Evolutionary conservation across 768 basidiomycete species (phyloP).

Genomic region (Chalciporus piperatus): DNA sequence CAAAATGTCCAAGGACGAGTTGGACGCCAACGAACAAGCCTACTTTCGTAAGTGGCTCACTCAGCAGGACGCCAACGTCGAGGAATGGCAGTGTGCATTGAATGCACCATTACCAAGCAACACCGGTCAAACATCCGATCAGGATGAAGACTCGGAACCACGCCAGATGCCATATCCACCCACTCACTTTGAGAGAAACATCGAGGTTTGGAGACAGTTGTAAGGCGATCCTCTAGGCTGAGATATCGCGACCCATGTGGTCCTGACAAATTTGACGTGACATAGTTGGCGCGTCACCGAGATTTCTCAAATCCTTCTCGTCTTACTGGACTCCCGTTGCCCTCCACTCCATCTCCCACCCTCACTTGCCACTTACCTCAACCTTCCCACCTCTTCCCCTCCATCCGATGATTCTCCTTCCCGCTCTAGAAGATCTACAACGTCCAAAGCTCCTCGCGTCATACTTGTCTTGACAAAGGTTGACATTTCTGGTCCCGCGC

Average conservation of each 20-base stretch:
- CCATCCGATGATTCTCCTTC: background rate
- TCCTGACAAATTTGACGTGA: no score
- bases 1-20: constrained; percentile 83
- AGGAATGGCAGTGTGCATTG: constrained; percentile 44
- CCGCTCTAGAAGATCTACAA: constrained; percentile 35
- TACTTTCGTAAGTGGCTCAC: constrained; percentile 76
- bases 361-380: constrained; percentile 67
- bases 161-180: constrained; percentile 56
- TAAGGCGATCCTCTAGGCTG: constrained; percentile 37
- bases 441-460: constrained; percentile 22
- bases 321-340: constrained; percentile 87
- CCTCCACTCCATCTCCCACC: constrained; percentile 84
- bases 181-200: constrained; percentile 83
- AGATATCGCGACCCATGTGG: background rate
- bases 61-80: constrained; percentile 56
- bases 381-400: constrained; percentile 8
- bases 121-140: background rate
- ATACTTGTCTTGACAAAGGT: constrained; percentile 86
- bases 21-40: constrained; percentile 88
- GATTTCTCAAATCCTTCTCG: constrained; percentile 82
- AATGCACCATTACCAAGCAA: constrained; percentile 4
- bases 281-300: constrained; percentile 90
- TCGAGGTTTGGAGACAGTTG: constrained; percentile 95
- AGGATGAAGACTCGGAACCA: constrained; percentile 15
- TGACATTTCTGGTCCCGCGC: constrained; percentile 72